These are phyloP conservation scores for Acidiella bohemica DNA, from an alignment of 495 filamentous ascomycete species.

Conservation along the genomic window DNA sequence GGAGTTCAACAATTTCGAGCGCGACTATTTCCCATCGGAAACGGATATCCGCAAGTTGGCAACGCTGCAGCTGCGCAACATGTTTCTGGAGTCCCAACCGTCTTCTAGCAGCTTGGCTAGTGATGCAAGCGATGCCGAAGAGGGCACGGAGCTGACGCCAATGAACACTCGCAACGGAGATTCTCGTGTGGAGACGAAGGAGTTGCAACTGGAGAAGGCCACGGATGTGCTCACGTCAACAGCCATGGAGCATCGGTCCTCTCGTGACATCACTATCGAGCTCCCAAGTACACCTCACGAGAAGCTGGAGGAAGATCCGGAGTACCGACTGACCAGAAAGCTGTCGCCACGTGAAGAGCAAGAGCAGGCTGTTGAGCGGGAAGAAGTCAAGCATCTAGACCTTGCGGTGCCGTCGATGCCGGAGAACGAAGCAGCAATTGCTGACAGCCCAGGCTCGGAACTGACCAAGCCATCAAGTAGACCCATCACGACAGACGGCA, in stretches of 20 bases:
- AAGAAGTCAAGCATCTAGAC: conserved; percentile 57
- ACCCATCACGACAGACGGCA: neutral
- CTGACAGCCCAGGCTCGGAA: neutral
- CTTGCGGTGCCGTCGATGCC: conserved; percentile 44
- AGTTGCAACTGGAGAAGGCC: conserved; percentile 32
- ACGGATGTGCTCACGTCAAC: conserved; percentile 56
- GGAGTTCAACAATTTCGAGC: conserved; percentile 77
- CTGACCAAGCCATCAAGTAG: conserved; percentile 3
- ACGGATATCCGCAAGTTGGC: conserved; percentile 92
- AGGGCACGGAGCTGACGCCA: conserved; percentile 5
- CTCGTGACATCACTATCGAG: conserved; percentile 1
- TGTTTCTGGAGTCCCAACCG: conserved; percentile 59
- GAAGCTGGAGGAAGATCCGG: neutral
- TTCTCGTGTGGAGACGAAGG: neutral
- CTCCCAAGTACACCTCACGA: neutral
- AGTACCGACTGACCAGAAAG: conserved; percentile 1
- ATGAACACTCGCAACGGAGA: neutral
- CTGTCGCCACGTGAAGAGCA: conserved; percentile 27
- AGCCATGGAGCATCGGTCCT: conserved; percentile 46
- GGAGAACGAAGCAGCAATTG: conserved; percentile 1
- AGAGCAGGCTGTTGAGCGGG: conserved; percentile 24
- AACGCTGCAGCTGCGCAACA: conserved; percentile 81
- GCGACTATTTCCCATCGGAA: conserved; percentile 88
- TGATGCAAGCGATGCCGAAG: conserved; percentile 15
- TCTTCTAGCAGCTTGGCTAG: conserved; percentile 10